Conservation (phyloP, 768 basidiomycete genomes). For the Suillus brevipes region DNA sequence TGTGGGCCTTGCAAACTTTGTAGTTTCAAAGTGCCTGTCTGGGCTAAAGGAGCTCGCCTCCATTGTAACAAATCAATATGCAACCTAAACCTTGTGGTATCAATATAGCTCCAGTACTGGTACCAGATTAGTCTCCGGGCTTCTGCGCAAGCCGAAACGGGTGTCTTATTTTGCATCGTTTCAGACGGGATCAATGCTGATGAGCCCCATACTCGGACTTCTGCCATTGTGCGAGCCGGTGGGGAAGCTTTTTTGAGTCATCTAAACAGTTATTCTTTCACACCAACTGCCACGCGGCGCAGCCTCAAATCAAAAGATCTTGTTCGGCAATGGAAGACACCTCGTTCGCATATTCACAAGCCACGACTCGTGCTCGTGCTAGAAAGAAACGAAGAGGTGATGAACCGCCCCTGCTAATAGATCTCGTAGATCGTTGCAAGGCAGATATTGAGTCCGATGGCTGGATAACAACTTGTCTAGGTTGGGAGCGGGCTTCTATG, state of each 20-base stretch:
- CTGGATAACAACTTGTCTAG: constrained; percentile 57
- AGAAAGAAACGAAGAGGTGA: constrained; percentile 53
- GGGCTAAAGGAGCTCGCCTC: background rate
- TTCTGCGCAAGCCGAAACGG: background rate
- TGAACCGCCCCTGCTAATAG: constrained; percentile 36
- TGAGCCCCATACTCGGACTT: background rate
- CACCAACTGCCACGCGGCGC: background rate
- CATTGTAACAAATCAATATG: background rate
- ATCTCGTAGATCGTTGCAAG: constrained; percentile 42
- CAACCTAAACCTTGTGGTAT: background rate
- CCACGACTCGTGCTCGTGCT: constrained; percentile 51
- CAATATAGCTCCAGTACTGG: too few species aligned
- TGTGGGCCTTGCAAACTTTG: constrained; percentile 72
- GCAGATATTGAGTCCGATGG: constrained; percentile 46
- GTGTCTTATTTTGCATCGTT: background rate
- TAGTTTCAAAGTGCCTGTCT: constrained; percentile 32
- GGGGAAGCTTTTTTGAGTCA: background rate
- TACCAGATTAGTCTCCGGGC: background rate
- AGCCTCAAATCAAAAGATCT: background rate
- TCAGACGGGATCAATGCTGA: background rate
- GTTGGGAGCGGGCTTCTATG: constrained; percentile 39
- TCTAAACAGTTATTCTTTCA: background rate
- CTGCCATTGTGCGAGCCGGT: background rate
- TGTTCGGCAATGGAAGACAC: constrained; percentile 16
- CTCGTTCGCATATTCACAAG: constrained; percentile 44